Evolutionary conservation across 257 asterid genomes (phyloP).

Genomic region (Verbena officinalis): DNA sequence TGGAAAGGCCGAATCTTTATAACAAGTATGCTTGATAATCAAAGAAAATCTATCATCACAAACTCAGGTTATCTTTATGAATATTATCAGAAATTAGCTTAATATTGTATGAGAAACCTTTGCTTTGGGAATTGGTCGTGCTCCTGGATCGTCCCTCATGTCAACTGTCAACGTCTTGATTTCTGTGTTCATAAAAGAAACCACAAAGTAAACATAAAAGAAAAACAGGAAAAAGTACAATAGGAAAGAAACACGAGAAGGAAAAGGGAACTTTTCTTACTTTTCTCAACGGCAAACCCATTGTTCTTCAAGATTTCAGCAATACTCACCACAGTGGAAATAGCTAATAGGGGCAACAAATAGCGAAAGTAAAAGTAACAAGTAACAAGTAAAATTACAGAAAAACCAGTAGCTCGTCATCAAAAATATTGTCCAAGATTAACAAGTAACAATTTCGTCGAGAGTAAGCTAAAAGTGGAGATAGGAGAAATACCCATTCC

Average conservation of each 20-base stretch:
- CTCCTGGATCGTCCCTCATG: constrained; percentile 70
- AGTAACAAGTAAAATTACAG: background rate
- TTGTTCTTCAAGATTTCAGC: constrained; percentile 79
- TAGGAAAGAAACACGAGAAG: background rate
- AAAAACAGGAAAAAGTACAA: background rate
- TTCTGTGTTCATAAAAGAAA: constrained; percentile 36
- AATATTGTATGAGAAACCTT: constrained; percentile 55
- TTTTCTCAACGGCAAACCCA: constrained; percentile 71
- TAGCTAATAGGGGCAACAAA: constrained; percentile 47
- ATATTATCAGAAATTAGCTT: too few species aligned
- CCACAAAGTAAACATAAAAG: background rate
- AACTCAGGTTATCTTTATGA: too few species aligned
- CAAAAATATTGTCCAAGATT: background rate
- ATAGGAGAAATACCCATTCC: constrained; percentile 67
- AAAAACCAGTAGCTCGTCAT: background rate
- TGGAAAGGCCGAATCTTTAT: background rate
- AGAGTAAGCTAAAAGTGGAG: constrained; percentile 15
- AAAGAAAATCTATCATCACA: too few species aligned
- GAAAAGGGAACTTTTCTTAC: constrained; percentile 36
- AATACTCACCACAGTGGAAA: constrained; percentile 70
- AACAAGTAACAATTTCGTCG: background rate
- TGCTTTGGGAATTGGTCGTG: constrained; percentile 69
- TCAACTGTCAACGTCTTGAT: constrained; percentile 73
- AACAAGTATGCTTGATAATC: too few species aligned
- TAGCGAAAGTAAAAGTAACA: background rate